Evolutionary conservation across 352 stramenopile species (phyloP).

Genomic region (Phytophthora palmivora): DNA sequence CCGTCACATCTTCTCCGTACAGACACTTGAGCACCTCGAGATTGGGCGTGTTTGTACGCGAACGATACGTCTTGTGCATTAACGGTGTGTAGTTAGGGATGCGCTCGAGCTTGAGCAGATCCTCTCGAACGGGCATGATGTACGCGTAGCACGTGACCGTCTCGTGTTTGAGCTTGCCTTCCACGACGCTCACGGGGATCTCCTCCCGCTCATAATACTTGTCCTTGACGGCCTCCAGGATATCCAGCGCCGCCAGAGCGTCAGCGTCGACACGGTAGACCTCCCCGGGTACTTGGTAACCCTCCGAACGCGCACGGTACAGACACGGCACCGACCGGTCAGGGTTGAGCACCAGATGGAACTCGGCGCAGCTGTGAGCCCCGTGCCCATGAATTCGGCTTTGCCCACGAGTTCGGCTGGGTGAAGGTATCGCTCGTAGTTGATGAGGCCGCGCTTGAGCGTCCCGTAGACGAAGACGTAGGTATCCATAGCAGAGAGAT

Average conservation of each 20-base stretch:
- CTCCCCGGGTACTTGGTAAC: slow-evolving; percentile 62
- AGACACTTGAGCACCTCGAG: slow-evolving; percentile 67
- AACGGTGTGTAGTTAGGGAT: slow-evolving; percentile 61
- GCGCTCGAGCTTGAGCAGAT: slow-evolving; percentile 55
- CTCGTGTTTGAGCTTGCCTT: slow-evolving; percentile 47
- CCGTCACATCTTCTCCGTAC: slow-evolving; percentile 48
- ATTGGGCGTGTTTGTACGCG: slow-evolving; percentile 46
- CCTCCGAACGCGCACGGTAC: slow-evolving; percentile 47
- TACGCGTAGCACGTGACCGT: slow-evolving; percentile 57
- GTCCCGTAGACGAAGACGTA: slow-evolving; percentile 84
- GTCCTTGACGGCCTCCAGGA: slow-evolving; percentile 77
- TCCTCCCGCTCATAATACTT: slow-evolving; percentile 73
- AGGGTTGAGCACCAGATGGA: slow-evolving; percentile 65
- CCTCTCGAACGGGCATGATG: slow-evolving; percentile 61
- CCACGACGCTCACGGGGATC: slow-evolving; percentile 62
- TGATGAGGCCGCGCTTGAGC: slow-evolving; percentile 75
- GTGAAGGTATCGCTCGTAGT: slow-evolving; percentile 76
- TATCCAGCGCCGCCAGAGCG: slow-evolving; percentile 62
- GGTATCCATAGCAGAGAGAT: slow-evolving; percentile 41
- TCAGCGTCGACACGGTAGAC: slow-evolving; percentile 70
- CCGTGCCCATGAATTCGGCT: slow-evolving; percentile 55
- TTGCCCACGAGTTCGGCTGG: slow-evolving; percentile 53
- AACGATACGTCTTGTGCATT: slow-evolving; percentile 57
- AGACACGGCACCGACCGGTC: slow-evolving; percentile 68
- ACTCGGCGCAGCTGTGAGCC: slow-evolving; percentile 50